These are phyloP conservation scores for Eimeria maxima DNA, from an alignment of 169 alveolate genomes.

Conservation along the genomic window DNA sequence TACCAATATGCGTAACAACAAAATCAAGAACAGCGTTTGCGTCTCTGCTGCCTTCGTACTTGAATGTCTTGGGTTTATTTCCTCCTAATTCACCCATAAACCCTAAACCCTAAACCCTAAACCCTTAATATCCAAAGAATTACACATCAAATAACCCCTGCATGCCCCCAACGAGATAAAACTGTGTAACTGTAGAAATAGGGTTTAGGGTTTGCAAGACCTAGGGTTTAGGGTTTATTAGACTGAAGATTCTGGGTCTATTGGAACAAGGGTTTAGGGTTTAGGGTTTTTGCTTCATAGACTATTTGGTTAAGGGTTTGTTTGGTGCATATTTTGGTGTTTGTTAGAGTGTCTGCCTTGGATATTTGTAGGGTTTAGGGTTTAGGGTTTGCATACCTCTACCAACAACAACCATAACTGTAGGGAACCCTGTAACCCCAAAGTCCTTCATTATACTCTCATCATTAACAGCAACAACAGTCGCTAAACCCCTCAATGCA, in stretches of 20 bases:
- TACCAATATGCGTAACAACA: slow-evolving; percentile 40
- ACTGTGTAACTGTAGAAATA: too few relatives aligned
- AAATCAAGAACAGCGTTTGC: slow-evolving; percentile 72
- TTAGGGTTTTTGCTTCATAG: too few relatives aligned
- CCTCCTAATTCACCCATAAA: slow-evolving; percentile 74
- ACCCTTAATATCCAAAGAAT: too few relatives aligned
- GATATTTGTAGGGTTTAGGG: not conserved
- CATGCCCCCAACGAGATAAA: too few relatives aligned
- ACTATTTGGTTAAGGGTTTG: not conserved
- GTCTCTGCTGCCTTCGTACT: slow-evolving; percentile 56
- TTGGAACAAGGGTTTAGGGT: too few relatives aligned
- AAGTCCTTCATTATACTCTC: slow-evolving; percentile 87
- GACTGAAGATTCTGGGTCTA: too few relatives aligned
- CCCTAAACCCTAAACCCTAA: slow-evolving; percentile 38
- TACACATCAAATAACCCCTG: too few relatives aligned
- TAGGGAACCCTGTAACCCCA: slow-evolving; percentile 95
- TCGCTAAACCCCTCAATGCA: slow-evolving; percentile 81
- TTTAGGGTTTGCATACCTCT: slow-evolving; percentile 69
- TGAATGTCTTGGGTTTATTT: slow-evolving; percentile 71
- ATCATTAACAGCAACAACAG: slow-evolving; percentile 86
- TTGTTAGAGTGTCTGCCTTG: too few relatives aligned
- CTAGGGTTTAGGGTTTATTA: too few relatives aligned
- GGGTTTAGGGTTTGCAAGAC: too few relatives aligned
- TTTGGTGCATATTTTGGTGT: not conserved
- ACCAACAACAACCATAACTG: slow-evolving; percentile 90